Evolutionary conservation across 306 rosid genomes (phyloP), one percentile per base, ranked within the genome.

Genomic region (Psophocarpus tetragonolobus): DNA sequence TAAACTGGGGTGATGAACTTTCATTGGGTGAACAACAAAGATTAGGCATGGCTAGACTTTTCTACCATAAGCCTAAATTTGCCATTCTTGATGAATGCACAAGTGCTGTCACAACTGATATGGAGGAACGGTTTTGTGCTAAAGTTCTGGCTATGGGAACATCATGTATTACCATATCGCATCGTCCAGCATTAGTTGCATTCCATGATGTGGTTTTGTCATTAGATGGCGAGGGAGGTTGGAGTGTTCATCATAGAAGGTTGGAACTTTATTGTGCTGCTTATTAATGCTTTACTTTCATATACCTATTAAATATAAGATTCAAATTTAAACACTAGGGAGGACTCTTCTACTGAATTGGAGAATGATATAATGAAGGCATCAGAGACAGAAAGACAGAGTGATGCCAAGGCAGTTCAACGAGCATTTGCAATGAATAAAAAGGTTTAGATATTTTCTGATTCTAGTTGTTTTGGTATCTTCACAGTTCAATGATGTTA

Each of bases 1-100:
- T 92, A 42, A 92, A 92, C 73, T 90, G 97, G 97, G 97, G 97
- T 26, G 97, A 92, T 26, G 96, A 90, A 72, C 89, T 92, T 33
- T 92, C 97, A 18, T 92, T 92, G 53, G 97, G 97, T 24, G 97
- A 90, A 86, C 97, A 92, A 64, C 96, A 92, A 66, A 86, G 97
- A 79, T 74, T 92, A 80, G 97, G 97, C 61, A 92, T 92, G 97
- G 97, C 96, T 74, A 90, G 97, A 81, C 93, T 92, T 47, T 92
- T 92, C 72, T 92, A 92, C 81, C 97, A 92, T 76, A 92, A 84
- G 83, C 97, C 97, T 74, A 90, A 90, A 71, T 92, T 92, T 86
- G 97, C 97, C 74, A 92, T 92, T 86, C 97, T 92, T 60, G 97
- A 92, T 74, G 97, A 92, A 76, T 90, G 97, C 85, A 92, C 97